Conservation (phyloP, 768 basidiomycete genomes). For the Kwoniella sp. region DNA sequence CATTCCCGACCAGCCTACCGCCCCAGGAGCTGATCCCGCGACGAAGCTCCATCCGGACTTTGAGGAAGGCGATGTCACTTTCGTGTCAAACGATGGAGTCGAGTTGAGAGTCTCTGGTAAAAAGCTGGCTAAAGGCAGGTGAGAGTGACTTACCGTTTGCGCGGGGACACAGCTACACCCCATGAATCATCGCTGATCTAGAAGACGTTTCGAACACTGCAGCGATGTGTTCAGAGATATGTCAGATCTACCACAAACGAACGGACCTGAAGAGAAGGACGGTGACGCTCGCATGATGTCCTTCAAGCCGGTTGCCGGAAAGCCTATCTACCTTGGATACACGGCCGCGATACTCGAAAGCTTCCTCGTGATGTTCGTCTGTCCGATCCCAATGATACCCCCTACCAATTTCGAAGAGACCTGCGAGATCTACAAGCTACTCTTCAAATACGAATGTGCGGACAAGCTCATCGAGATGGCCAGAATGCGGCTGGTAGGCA, state of each 20-base stretch:
- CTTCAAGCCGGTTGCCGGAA: too few species aligned
- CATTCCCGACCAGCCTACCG: background rate
- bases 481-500: background rate
- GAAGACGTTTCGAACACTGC: background rate
- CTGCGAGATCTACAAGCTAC: background rate
- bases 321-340: background rate
- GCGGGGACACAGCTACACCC: too few species aligned
- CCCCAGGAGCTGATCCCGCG: background rate
- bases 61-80: constrained; percentile 6
- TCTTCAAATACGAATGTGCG: constrained; percentile 1
- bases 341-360: background rate
- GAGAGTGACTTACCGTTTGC: too few species aligned
- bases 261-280: background rate
- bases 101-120: background rate
- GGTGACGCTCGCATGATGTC: too few species aligned
- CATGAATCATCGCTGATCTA: background rate
- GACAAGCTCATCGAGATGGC: background rate
- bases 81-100: constrained; percentile 2
- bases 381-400: constrained; percentile 3
- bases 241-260: background rate
- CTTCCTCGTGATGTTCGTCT: constrained; percentile 5
- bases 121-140: background rate
- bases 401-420: background rate
- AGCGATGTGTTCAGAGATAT: constrained; percentile 3
- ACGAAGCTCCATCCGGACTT: background rate